Evolutionary conservation across 2,329 filamentous ascomycete species (phyloP).

Genomic region (Periconia macrospinosa): DNA sequence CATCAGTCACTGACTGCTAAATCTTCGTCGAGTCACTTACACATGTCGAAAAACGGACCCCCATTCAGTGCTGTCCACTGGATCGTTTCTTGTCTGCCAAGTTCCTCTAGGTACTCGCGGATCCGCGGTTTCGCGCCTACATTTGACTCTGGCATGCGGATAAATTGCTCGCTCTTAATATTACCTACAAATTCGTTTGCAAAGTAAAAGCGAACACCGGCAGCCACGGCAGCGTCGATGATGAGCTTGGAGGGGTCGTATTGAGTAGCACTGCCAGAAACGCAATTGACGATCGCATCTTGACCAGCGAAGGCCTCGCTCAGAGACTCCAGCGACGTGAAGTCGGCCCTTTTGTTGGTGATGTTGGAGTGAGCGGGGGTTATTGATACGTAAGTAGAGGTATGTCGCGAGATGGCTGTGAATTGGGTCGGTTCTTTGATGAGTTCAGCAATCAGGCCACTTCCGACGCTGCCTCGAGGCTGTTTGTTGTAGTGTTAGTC

Average conservation of each 20-base stretch:
- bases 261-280: conserved; percentile 49
- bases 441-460: conserved; percentile 31
- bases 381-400: conserved; percentile 22
- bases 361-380: conserved; percentile 18
- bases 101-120: conserved; percentile 24
- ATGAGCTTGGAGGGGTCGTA: conserved; percentile 48
- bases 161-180: conserved; percentile 25
- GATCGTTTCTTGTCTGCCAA: conserved; percentile 26
- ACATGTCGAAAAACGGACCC: conserved; percentile 43
- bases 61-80: conserved; percentile 37
- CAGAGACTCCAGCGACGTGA: conserved; percentile 26
- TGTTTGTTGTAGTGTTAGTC: conserved; percentile 13
- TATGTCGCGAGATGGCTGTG: conserved; percentile 32
- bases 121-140: conserved; percentile 32
- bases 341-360: conserved; percentile 25
- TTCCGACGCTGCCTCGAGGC: conserved; percentile 38
- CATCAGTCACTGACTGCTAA: background rate
- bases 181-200: conserved; percentile 39
- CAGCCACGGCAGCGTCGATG: conserved; percentile 38
- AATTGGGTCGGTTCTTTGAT: conserved; percentile 20
- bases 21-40: conserved; percentile 16
- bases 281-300: conserved; percentile 57
- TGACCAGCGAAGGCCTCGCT: conserved; percentile 52
- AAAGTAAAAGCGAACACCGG: conserved; percentile 37
- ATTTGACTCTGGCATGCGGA: conserved; percentile 25